Conservation (phyloP, 441 rosid species). For the Adansonia gregorii region DNA sequence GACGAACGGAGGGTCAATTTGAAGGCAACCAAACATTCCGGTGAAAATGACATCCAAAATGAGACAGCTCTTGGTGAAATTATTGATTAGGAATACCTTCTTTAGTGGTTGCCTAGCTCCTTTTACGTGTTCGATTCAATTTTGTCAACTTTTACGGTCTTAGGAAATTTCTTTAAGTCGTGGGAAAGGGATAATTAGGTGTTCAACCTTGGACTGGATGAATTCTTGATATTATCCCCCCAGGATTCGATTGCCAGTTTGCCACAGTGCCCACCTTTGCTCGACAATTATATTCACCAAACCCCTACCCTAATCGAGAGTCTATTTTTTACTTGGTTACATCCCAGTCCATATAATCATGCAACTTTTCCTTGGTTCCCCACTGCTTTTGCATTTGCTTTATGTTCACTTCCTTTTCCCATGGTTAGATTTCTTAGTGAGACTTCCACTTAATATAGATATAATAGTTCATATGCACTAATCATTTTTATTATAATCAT, state of each 20-base stretch:
- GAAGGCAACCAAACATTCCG: background rate
- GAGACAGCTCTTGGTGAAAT: background rate
- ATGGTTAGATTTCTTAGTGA: background rate
- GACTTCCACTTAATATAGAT: background rate
- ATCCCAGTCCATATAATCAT: background rate
- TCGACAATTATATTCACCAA: conserved; percentile 21
- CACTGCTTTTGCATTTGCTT: conserved; percentile 18
- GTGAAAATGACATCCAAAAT: background rate
- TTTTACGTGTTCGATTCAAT: conserved; percentile 2
- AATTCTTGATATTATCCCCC: background rate
- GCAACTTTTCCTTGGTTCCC: background rate
- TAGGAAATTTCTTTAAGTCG: conserved; percentile 26
- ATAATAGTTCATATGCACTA: too few species aligned
- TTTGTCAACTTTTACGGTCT: conserved; percentile 11
- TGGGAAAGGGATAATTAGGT: background rate
- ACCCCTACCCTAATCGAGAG: conserved; percentile 16
- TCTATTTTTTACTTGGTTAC: conserved; percentile 5
- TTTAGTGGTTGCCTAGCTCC: background rate
- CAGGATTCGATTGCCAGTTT: background rate
- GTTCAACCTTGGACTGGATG: conserved; percentile 11
- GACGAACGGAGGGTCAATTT: background rate
- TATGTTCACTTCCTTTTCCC: background rate
- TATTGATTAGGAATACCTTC: conserved; percentile 18
- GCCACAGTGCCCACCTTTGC: background rate
- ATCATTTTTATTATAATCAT: too few species aligned